Percentiles rank a stretch among this genome's conserved stretches.
phyloP scores from a whole-genome alignment of 2,329 filamentous ascomycete genomes.

The Ceratocystis destructans region DNA sequence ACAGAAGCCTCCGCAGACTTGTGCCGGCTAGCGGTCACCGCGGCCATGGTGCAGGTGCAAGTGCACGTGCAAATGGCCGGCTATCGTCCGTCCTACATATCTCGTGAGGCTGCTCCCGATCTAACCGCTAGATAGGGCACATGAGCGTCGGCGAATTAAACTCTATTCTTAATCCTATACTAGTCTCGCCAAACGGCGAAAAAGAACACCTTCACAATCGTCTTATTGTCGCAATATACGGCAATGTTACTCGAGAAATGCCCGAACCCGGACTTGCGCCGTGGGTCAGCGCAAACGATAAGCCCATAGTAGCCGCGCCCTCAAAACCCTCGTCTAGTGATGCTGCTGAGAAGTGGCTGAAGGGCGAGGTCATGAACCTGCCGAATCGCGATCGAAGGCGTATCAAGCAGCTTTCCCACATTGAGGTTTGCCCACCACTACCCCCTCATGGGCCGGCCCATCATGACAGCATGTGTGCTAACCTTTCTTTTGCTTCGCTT shows the following conservation, averaged over 20 bases:
- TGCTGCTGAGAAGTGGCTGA: conserved; percentile 50
- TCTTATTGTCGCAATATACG: conserved; percentile 51
- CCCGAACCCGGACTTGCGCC: conserved; percentile 53
- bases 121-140: conserved; percentile 13
- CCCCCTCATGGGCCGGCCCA: background rate
- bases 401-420: conserved; percentile 50
- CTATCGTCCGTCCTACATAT: background rate
- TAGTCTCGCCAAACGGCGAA: conserved; percentile 43
- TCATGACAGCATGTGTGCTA: conserved; percentile 10
- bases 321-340: conserved; percentile 51
- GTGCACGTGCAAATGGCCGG: no score
- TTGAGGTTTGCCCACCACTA: conserved; percentile 38
- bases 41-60: background rate
- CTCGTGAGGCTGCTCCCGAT: background rate
- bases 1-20: conserved; percentile 23
- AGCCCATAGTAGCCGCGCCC: conserved; percentile 42
- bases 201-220: conserved; percentile 54
- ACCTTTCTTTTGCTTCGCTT: background rate
- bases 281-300: conserved; percentile 60
- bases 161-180: conserved; percentile 51
- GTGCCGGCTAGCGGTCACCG: conserved; percentile 8
- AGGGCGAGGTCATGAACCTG: conserved; percentile 57
- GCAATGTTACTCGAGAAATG: conserved; percentile 56
- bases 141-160: conserved; percentile 34
- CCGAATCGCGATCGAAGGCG: conserved; percentile 51